phyloP scores from a whole-genome alignment of 768 basidiomycete genomes.

The Daedaleopsis nitida region DNA sequence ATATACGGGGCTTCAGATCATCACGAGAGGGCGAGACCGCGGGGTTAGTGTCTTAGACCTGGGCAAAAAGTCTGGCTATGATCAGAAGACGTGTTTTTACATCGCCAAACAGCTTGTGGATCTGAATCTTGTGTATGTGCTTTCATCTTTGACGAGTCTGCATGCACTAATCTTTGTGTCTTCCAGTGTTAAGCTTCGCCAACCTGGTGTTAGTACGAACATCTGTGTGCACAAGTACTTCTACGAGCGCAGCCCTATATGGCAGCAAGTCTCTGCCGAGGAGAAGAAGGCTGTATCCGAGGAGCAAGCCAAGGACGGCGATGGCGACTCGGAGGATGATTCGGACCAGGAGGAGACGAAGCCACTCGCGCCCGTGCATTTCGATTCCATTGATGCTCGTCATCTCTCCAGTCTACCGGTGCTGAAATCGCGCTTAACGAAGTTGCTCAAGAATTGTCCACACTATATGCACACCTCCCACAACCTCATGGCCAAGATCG shows the following conservation, averaged over 20 bases:
- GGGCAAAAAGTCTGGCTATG: constrained; percentile 77
- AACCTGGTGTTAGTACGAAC: constrained; percentile 75
- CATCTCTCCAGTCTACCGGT: constrained; percentile 77
- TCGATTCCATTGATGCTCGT: constrained; percentile 75
- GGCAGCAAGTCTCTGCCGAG: constrained; percentile 76
- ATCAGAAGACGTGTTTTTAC: constrained; percentile 90
- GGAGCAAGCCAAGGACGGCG: constrained; percentile 36
- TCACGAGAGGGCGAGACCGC: constrained; percentile 77
- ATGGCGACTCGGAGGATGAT: constrained; percentile 26
- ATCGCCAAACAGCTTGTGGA: constrained; percentile 75
- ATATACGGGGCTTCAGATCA: constrained; percentile 79
- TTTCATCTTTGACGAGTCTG: not conserved
- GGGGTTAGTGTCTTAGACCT: constrained; percentile 81
- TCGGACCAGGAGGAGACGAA: constrained; percentile 21
- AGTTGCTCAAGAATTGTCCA: constrained; percentile 68
- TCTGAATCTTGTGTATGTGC: constrained; percentile 69
- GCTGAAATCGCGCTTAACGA: constrained; percentile 69
- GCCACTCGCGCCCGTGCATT: constrained; percentile 40
- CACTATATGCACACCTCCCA: constrained; percentile 72
- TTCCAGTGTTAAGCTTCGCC: constrained; percentile 71
- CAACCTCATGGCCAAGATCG: constrained; percentile 78
- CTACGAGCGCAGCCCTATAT: constrained; percentile 71
- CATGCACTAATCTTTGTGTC: not conserved
- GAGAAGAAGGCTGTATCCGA: constrained; percentile 51
- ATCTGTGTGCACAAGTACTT: constrained; percentile 85